Evolutionary conservation across 2,329 filamentous ascomycete genomes (phyloP).

Genomic region (Tolypocladium sp.): DNA sequence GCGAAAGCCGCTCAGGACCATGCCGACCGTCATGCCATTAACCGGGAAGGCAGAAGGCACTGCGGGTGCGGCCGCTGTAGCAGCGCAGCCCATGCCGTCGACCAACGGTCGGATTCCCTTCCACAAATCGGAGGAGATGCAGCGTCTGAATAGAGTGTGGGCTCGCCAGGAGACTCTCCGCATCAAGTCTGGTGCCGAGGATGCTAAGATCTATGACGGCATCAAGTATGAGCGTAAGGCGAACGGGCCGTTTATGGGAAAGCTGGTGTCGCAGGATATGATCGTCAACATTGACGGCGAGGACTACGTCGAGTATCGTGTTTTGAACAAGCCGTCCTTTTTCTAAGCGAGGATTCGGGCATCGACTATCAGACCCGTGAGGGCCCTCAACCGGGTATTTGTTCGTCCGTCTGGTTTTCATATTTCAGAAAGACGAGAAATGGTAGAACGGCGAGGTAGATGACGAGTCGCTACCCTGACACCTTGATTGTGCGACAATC

Average conservation of each 20-base stretch:
- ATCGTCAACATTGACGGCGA: conserved; percentile 58
- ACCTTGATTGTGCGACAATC: no score
- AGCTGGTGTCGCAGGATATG: conserved; percentile 50
- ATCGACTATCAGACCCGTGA: no score
- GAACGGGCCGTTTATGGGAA: conserved; percentile 51
- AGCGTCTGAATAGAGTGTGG: conserved; percentile 47
- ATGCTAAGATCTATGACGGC: conserved; percentile 49
- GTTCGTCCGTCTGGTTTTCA: no score
- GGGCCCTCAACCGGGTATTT: no score
- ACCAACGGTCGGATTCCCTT: conserved; percentile 24
- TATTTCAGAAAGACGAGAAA: no score
- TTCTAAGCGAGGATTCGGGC: conserved; percentile 27
- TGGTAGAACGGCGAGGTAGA: no score
- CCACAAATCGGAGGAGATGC: conserved; percentile 39
- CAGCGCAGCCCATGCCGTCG: conserved; percentile 5
- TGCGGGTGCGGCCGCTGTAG: conserved; percentile 15
- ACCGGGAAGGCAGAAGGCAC: conserved; percentile 31
- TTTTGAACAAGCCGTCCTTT: conserved; percentile 54
- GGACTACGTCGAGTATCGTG: conserved; percentile 58
- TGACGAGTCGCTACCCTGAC: no score
- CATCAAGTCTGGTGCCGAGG: conserved; percentile 32
- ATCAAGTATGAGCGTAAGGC: conserved; percentile 55
- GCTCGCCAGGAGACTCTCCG: conserved; percentile 40
- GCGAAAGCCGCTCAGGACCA: conserved; percentile 41
- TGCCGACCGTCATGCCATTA: conserved; percentile 37